These are phyloP conservation scores for Annona cherimola DNA, from an alignment of 164 flowering plant species.

Conservation along the genomic window DNA sequence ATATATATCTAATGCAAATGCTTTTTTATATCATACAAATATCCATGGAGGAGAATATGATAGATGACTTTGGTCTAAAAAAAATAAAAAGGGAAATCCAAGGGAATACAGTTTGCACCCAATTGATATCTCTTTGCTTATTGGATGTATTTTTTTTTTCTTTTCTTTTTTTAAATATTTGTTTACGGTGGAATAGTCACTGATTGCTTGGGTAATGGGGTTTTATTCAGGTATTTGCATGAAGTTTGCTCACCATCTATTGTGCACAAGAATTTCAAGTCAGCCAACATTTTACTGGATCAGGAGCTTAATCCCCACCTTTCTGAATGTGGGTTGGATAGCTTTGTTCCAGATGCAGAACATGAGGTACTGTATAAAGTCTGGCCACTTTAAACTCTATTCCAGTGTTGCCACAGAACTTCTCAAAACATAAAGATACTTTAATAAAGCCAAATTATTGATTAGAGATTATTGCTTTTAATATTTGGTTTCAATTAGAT, in stretches of 20 bases:
- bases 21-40: too few species aligned
- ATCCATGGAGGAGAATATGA: too few species aligned
- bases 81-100: too few species aligned
- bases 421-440: neutral
- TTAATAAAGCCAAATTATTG: neutral
- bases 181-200: too few species aligned
- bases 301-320: slow-evolving; percentile 87
- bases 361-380: slow-evolving; percentile 24
- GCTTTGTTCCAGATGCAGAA: slow-evolving; percentile 61
- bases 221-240: slow-evolving; percentile 69
- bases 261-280: slow-evolving; percentile 78
- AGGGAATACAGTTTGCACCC: too few species aligned
- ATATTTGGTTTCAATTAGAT: neutral
- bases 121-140: too few species aligned
- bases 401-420: neutral
- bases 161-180: too few species aligned
- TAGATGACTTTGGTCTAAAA: too few species aligned
- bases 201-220: neutral
- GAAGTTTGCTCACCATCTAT: slow-evolving; percentile 89
- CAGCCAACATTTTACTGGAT: slow-evolving; percentile 85
- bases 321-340: slow-evolving; percentile 84
- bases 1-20: too few species aligned
- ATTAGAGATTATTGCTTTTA: neutral
- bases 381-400: neutral
- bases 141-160: too few species aligned